Conservation (phyloP, 2,329 filamentous ascomycete genomes). For the Talaromyces verruculosus region DNA sequence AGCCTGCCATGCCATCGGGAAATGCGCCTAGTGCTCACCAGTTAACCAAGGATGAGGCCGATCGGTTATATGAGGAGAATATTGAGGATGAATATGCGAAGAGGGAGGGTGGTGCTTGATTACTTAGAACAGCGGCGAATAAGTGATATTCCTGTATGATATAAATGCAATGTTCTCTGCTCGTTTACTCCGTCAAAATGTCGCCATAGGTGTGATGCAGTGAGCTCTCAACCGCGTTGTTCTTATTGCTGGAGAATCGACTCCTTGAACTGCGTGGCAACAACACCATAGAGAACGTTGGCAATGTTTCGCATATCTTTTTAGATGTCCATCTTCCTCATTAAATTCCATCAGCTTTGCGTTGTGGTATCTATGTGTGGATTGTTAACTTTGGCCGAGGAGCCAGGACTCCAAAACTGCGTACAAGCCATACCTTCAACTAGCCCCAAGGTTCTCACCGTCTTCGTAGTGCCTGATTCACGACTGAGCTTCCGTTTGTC, state of each 20-base stretch:
- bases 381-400: not conserved
- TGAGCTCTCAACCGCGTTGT: not conserved
- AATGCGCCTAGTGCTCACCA: slow-evolving; percentile 26
- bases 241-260: not conserved
- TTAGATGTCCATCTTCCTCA: not conserved
- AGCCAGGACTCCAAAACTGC: not conserved
- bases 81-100: slow-evolving; percentile 52
- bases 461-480: not conserved
- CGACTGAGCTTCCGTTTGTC: not conserved
- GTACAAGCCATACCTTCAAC: not conserved
- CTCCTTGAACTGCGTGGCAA: not conserved
- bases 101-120: slow-evolving; percentile 45
- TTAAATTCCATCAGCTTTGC: not conserved
- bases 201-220: not conserved
- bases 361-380: not conserved
- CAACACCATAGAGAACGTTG: not conserved
- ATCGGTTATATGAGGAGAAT: slow-evolving; percentile 46
- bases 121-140: not conserved
- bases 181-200: not conserved
- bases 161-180: not conserved
- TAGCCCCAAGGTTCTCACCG: not conserved
- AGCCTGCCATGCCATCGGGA: slow-evolving; percentile 22
- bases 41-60: slow-evolving; percentile 45
- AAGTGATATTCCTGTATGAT: not conserved
- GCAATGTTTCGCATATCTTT: not conserved